Percentiles rank a stretch among this genome's conserved stretches.
phyloP scores from a whole-genome alignment of 192 early-diverging fungal genomes.

The Coemansia sp. region DNA sequence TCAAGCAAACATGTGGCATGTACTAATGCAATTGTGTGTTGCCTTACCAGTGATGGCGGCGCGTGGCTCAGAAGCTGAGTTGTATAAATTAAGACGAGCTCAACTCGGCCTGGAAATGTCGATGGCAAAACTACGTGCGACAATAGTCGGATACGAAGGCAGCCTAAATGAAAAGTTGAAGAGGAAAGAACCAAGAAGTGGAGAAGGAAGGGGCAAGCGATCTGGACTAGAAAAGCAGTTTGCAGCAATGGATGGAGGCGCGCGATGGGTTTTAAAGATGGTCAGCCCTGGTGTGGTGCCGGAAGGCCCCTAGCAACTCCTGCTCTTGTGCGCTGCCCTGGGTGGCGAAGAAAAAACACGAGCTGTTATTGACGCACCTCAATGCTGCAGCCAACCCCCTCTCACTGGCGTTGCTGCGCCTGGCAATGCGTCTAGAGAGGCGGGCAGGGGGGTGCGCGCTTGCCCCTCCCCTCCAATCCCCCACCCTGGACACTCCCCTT shows the following conservation, averaged over 20 bases:
- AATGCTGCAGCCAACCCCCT: conserved; percentile 16
- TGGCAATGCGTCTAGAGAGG: conserved; percentile 6
- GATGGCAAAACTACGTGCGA: neutral
- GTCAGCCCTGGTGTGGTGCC: neutral
- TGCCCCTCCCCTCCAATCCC: neutral
- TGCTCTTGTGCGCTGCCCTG: neutral
- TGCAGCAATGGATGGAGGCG: conserved; percentile 8
- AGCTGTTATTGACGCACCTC: conserved; percentile 27
- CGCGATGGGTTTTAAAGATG: conserved; percentile 5
- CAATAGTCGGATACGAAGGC: neutral
- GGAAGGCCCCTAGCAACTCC: neutral
- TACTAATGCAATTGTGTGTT: neutral
- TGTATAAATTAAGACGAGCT: neutral
- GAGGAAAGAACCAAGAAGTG: neutral
- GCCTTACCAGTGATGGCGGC: neutral
- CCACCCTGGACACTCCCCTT: neutral
- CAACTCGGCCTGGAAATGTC: neutral
- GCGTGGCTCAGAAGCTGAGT: neutral
- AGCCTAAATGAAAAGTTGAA: neutral
- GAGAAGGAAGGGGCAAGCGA: neutral
- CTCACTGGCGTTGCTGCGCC: conserved; percentile 10
- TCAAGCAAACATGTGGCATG: neutral
- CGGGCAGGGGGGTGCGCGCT: conserved; percentile 7
- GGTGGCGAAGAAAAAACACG: conserved; percentile 1
- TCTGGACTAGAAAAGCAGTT: neutral